Base-by-base conservation (phyloP, 139 green algal species). In the Micractinium conductrix region DNA sequence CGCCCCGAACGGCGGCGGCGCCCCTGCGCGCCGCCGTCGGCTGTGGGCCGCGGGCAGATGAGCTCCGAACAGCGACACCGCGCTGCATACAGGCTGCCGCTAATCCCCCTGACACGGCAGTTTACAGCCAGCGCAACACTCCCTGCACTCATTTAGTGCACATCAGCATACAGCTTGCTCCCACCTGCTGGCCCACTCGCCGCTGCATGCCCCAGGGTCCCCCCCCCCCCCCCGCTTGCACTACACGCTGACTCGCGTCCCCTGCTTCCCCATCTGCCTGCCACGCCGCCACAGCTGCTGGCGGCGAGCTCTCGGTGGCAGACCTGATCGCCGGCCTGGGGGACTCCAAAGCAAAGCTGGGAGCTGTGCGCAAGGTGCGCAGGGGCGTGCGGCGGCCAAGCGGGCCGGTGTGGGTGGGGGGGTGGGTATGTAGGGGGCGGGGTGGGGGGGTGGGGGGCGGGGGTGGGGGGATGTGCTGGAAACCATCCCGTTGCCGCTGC, bases 301-400 rank as follows among this genome's bases (percentile, higher is more conserved):
- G 53, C 6, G 91, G 86, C 22, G 90, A 93, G 62, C 81, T 98
- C 60, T 92, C 87, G 0, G 38, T 98, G 19, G 78, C 87, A 12
- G 95, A 98, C 78, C 86, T 98, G 35, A 87, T 98, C 63, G 76
- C 53, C 2, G 91, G 92, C 21, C 60, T 92, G 70, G 90, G 90
- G 35, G 67, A 74, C 4, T 83, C 73, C 35, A 72, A 81, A 0
- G 67, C 45, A 63, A 92, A 92, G 65, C 83, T 94, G 50, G 91
- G 89, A 1, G 80, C 87, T 1, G 84, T 91, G 0, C 87, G 92
- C 38, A 95, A 95, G n/a, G n/a, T n/a, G n/a, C n/a, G n/a, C n/a
- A n/a, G n/a, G n/a, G n/a, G n/a, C n/a, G n/a, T n/a, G n/a, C n/a
- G n/a, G n/a, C n/a, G n/a, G n/a, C n/a, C n/a, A n/a, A n/a, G n/a